Conservation (phyloP, 1,284 basidiomycete genomes). For the Cutaneotrichosporon sp. region DNA sequence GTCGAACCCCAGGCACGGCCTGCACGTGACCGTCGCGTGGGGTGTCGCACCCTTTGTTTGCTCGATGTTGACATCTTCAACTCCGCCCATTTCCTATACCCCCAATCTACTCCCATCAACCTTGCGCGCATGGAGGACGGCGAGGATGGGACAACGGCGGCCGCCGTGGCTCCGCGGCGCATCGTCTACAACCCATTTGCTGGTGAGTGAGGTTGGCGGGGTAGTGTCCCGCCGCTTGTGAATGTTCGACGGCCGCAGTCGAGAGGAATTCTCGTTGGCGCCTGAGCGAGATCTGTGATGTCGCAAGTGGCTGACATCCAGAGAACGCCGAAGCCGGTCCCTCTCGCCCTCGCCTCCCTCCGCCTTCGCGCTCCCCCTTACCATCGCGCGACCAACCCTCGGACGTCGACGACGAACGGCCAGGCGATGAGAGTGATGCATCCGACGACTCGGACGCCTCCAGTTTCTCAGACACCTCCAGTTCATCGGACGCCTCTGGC, state of each 20-base stretch:
- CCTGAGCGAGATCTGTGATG: neutral
- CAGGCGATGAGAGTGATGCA: neutral
- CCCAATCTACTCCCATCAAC: neutral
- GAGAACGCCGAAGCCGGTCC: conserved; percentile 16
- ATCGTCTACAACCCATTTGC: conserved; percentile 2
- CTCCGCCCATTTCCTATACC: neutral
- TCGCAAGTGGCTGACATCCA: neutral
- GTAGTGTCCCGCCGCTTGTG: neutral
- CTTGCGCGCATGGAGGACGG: conserved; percentile 8
- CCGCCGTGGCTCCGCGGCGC: neutral
- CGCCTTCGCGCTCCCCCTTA: neutral
- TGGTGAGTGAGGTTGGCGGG: neutral
- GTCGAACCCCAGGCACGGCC: neutral
- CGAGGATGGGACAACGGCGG: neutral
- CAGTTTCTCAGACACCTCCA: too few species aligned
- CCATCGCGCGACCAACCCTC: neutral
- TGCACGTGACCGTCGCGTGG: conserved; percentile 12
- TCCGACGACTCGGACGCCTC: neutral
- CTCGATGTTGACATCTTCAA: conserved; percentile 4
- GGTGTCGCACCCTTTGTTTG: neutral
- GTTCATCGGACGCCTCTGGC: too few species aligned
- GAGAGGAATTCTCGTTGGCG: neutral
- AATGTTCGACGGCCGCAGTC: too few species aligned
- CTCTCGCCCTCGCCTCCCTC: conserved; percentile 1
- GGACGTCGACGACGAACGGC: neutral